Conservation (phyloP, 106 monocot genomes). For the Dendrobium chrysotoxum region DNA sequence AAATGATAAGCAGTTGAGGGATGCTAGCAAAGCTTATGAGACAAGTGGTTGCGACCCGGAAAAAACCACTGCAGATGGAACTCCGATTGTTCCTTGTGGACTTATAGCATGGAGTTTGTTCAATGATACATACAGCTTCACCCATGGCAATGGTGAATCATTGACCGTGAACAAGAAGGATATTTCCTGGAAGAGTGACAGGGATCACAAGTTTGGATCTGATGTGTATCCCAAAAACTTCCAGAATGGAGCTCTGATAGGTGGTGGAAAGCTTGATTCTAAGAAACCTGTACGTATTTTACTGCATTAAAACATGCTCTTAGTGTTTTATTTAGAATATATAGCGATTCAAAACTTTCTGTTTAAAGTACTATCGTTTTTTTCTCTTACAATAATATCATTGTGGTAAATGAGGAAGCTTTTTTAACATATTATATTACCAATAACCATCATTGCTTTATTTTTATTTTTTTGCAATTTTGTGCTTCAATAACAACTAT, state of each 20-base stretch:
- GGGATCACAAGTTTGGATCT: constrained; percentile 84
- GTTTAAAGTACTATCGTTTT: no score
- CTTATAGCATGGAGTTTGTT: constrained; percentile 98
- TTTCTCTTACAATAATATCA: no score
- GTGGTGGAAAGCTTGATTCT: constrained; percentile 57
- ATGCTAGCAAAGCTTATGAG: constrained; percentile 35
- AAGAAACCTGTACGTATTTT: constrained; percentile 47
- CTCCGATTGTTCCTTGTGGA: constrained; percentile 88
- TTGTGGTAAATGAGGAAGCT: no score
- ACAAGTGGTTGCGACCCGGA: constrained; percentile 78
- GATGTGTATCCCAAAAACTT: constrained; percentile 88
- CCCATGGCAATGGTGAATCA: constrained; percentile 11
- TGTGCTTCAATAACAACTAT: not conserved
- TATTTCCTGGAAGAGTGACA: constrained; percentile 98
- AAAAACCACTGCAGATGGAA: constrained; percentile 23
- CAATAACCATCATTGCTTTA: not conserved
- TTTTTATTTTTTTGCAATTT: not conserved
- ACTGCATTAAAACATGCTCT: not conserved
- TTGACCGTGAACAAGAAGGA: constrained; percentile 60
- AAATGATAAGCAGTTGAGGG: constrained; percentile 68
- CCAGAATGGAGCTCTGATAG: constrained; percentile 63
- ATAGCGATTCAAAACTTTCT: not conserved
- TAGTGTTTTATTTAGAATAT: not conserved
- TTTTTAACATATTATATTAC: no score
- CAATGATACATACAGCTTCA: constrained; percentile 82